These are phyloP conservation scores for Vachellia collinsii DNA, from an alignment of 306 rosid genomes.

Conservation along the genomic window DNA sequence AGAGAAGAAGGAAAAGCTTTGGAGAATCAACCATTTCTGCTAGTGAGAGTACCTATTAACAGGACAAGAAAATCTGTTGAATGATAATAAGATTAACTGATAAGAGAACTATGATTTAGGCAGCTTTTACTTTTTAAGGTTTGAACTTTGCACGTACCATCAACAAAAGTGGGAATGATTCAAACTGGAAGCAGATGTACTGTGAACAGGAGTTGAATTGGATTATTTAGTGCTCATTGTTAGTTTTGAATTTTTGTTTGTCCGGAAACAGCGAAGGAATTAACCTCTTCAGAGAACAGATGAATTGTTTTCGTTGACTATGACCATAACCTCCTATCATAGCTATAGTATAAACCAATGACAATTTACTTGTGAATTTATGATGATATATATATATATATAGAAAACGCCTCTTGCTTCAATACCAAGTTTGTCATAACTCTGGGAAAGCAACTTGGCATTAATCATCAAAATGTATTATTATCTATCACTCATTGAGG, in stretches of 20 bases:
- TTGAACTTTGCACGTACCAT: neutral
- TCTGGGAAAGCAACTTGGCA: slow-evolving; percentile 1
- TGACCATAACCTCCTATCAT: slow-evolving; percentile 17
- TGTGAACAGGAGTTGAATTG: slow-evolving; percentile 8
- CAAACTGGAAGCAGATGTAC: neutral
- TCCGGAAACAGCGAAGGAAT: neutral
- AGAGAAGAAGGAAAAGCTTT: slow-evolving; percentile 28
- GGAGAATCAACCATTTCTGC: slow-evolving; percentile 33
- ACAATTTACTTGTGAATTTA: neutral
- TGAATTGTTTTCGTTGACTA: slow-evolving; percentile 5
- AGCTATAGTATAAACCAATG: too few relatives aligned
- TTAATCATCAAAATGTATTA: neutral
- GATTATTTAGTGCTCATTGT: neutral
- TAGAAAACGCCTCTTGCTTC: neutral
- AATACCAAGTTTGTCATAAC: neutral
- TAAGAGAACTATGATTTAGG: neutral
- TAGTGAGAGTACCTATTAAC: neutral
- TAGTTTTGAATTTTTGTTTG: neutral
- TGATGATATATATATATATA: too few relatives aligned
- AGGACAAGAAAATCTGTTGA: neutral
- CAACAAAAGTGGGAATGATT: neutral
- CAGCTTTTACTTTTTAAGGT: neutral
- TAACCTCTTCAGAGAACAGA: neutral
- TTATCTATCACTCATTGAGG: neutral
- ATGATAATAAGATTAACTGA: neutral